Evolutionary conservation across 2,329 filamentous ascomycete species (phyloP), one percentile per base, ranked within the genome.

Genomic region (Chrysoporthe puriensis): DNA sequence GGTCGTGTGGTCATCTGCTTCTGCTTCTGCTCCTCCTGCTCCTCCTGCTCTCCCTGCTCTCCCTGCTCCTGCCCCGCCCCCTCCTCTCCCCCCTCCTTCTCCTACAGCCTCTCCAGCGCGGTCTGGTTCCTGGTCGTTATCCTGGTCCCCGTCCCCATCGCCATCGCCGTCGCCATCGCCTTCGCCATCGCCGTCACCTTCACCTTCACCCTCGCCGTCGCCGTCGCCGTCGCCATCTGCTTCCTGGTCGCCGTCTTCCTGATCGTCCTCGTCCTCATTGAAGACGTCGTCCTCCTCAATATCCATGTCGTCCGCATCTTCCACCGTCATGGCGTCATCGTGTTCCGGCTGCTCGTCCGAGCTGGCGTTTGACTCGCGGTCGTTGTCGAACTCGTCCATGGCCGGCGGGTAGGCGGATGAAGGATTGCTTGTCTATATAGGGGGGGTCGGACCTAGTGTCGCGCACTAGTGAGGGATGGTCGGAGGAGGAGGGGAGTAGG

Each of bases 271-370:
- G 57, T 80, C 82, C 43, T 75, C 82, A 71, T 78, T 78, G 18
- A 76, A 75, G 0, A 78, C 76, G 1, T 77, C 75, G 2, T 78
- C 77, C 8, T 77, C 75, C 0, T 80, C 76, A 32, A 75, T 73
- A 0, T 80, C 76, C 44, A 77, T 77, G 2, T 79, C 76, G 11
- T 83, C 80, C 34, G 73, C 79, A 61, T 82, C 82, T 34, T 66
- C 69, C 46, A 63, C 59, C 2, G 64, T 56, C 57, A 52, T 76
- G 71, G 36, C 70, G 3, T 76, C 73, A 48, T 73, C 72, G 34
- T 81, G 79, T 69, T 84, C 82, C 66, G 81, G 79, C 67, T 83
- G 81, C 69, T 83, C 80, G 63, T 82, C 81, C 36, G 81, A 82
- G 72, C 79, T 81, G 34, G 75, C 77, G 72, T 79, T 80, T 32